Base-by-base conservation (phyloP, 2,329 filamentous ascomycete genomes). In the Endocalyx cinctus region DNA sequence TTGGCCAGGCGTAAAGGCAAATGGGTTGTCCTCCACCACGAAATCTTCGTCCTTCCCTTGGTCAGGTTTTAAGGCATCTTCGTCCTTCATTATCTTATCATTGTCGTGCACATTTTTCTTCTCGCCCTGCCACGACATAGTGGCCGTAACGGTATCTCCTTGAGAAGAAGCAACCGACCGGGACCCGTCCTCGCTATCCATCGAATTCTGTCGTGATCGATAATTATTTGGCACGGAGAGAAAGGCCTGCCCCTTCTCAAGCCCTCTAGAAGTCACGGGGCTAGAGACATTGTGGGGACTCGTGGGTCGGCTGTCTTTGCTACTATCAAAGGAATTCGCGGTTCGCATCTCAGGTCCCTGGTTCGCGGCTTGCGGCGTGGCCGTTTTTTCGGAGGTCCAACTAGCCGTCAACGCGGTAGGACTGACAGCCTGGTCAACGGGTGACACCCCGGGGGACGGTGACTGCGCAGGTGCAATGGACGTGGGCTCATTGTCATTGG, bases 1-100 rank as follows among this genome's bases (percentile, higher is more conserved):
- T 52, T 94, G 82, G 11, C 89, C 88, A 3, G 84, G 84, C 2
- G 80, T 78, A 55, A 87, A 95, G 12, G 87, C 88, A 52, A 95
- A 95, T 1, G 83, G 82, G 55, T 92, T 94, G 55, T 87, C 70
- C 5, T 82, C 72, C 10, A 90, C 79, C 11, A 76, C 50, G 48
- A 94, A 95, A 42, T 90, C 85, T 13, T 64, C 69, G 55, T 89
- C 84, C 33, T 80, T 84, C 6, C 85, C 84, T 23, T 77, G 72
- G 53, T 94, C 87, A 0, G 87, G 84, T 31, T 71, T 77, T 41
- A 95, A 63, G 0, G 87, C 87, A 42, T 82, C 74, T 27, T 75
- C 63, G 37, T 85, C 79, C 35, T 72, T 76, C 48, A 80, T 73
- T 23, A 87, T 70, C 37, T 71, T 70, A 15, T 71, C 64, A 42